phyloP scores from a whole-genome alignment of 208 protist genomes.

The Trypanosoma boissoni region DNA sequence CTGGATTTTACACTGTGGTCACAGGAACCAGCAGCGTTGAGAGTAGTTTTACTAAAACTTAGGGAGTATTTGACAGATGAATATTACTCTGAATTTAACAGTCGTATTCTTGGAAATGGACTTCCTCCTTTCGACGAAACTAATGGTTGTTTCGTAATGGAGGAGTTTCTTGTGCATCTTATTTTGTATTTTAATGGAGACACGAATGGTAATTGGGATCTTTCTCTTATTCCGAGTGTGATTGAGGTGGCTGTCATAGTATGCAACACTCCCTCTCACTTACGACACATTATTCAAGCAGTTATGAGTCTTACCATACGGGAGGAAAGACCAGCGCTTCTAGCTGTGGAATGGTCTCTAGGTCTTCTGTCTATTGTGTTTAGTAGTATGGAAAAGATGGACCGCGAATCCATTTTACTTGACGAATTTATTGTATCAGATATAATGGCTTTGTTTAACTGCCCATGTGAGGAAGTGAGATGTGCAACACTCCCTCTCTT shows the following conservation, averaged over 20 bases:
- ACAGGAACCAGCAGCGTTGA: conserved; percentile 18
- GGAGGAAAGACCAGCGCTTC: background rate
- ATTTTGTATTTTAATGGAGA: conserved; percentile 24
- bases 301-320: conserved; percentile 9
- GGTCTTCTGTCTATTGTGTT: conserved; percentile 17
- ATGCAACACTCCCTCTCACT: conserved; percentile 11
- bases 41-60: conserved; percentile 17
- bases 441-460: conserved; percentile 19
- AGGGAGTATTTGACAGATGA: conserved; percentile 17
- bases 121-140: background rate
- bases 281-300: conserved; percentile 15
- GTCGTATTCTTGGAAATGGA: conserved; percentile 19
- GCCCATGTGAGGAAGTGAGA: conserved; percentile 13
- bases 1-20: conserved; percentile 36
- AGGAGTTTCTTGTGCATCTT: conserved; percentile 33
- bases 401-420: too few species aligned
- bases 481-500: conserved; percentile 20
- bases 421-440: conserved; percentile 16
- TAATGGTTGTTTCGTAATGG: conserved; percentile 18
- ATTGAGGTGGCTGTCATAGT: conserved; percentile 10
- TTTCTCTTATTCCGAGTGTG: conserved; percentile 19
- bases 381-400: conserved; percentile 1
- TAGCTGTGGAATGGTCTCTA: conserved; percentile 20
- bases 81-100: conserved; percentile 25
- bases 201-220: conserved; percentile 23